A percentile compares a stretch with the other conserved stretches of the same genome.
Conservation (phyloP, 2,329 filamentous ascomycete genomes). For the Alternaria conjuncta region DNA sequence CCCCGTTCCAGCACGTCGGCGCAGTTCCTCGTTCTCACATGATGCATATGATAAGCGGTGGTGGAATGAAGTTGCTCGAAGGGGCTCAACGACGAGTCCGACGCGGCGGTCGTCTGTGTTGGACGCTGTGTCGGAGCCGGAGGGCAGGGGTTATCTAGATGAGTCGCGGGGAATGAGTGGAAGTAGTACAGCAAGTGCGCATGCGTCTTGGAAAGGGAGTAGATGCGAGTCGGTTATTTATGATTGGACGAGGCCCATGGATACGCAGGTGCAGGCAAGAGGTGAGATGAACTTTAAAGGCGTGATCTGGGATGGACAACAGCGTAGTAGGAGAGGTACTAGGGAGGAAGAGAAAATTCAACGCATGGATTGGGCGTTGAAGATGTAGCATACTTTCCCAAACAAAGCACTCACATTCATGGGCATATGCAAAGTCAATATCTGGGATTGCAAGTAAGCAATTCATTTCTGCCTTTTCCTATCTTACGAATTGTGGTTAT, state of each 20-base stretch:
- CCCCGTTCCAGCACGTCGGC: background rate
- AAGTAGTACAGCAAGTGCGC: background rate
- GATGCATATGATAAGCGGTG: slow-evolving; percentile 6
- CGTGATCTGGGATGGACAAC: background rate
- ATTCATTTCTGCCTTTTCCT: slow-evolving; percentile 15
- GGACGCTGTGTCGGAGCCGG: slow-evolving; percentile 15
- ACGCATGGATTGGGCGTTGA: slow-evolving; percentile 1
- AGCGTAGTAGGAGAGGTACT: background rate
- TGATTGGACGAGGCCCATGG: slow-evolving; percentile 9
- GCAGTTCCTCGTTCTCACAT: background rate
- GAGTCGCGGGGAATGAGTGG: background rate
- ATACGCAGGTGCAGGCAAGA: background rate
- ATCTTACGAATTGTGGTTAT: slow-evolving; percentile 16
- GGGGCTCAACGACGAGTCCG: slow-evolving; percentile 1
- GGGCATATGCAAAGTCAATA: background rate
- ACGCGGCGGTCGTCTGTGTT: slow-evolving; percentile 11
- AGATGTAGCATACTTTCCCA: background rate
- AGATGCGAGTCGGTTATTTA: slow-evolving; percentile 2
- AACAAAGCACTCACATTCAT: background rate
- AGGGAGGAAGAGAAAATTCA: background rate
- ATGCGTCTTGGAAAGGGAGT: slow-evolving; percentile 1
- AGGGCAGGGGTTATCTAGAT: background rate
- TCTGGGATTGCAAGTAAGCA: slow-evolving; percentile 10
- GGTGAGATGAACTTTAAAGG: background rate
- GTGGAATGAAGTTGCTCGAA: slow-evolving; percentile 12